Percentiles rank a stretch among this genome's conserved stretches.
Evolutionary conservation across 192 early-diverging fungal species (phyloP).

Genomic region (Coemansia biformis): DNA sequence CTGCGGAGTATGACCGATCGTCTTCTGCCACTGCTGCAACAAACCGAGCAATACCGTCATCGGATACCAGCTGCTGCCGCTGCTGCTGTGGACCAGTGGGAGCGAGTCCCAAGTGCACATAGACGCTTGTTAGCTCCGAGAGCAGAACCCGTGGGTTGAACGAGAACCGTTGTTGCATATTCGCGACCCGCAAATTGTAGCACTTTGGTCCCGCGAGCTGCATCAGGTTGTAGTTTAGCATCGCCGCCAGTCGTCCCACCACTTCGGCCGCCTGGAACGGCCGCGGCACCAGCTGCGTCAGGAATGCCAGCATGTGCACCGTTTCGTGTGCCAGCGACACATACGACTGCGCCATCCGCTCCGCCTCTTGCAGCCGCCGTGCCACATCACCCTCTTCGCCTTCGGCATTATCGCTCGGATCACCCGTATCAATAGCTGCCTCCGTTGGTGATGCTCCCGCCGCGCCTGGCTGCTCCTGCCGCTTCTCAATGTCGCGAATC

Average conservation of each 20-base stretch:
- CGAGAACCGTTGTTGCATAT: constrained; percentile 72
- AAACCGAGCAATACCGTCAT: constrained; percentile 55
- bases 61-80: background rate
- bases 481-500: constrained; percentile 75
- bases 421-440: too few relatives aligned
- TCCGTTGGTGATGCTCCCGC: constrained; percentile 21
- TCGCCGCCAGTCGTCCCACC: constrained; percentile 89
- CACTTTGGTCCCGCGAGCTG: constrained; percentile 88
- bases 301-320: constrained; percentile 82
- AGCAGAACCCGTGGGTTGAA: constrained; percentile 82
- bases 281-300: constrained; percentile 70
- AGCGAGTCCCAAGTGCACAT: constrained; percentile 62
- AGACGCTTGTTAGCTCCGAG: constrained; percentile 80
- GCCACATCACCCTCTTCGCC: constrained; percentile 7
- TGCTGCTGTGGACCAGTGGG: background rate
- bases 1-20: constrained; percentile 75
- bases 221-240: constrained; percentile 92
- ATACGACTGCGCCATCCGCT: constrained; percentile 82
- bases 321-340: constrained; percentile 88
- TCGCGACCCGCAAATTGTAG: constrained; percentile 74
- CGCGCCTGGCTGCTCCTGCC: constrained; percentile 64
- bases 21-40: constrained; percentile 78
- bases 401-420: constrained; percentile 16
- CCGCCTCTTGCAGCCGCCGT: constrained; percentile 47
- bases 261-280: constrained; percentile 89